Evolutionary conservation across 2,329 filamentous ascomycete species (phyloP).

Genomic region (Plenodomus biglobosus): DNA sequence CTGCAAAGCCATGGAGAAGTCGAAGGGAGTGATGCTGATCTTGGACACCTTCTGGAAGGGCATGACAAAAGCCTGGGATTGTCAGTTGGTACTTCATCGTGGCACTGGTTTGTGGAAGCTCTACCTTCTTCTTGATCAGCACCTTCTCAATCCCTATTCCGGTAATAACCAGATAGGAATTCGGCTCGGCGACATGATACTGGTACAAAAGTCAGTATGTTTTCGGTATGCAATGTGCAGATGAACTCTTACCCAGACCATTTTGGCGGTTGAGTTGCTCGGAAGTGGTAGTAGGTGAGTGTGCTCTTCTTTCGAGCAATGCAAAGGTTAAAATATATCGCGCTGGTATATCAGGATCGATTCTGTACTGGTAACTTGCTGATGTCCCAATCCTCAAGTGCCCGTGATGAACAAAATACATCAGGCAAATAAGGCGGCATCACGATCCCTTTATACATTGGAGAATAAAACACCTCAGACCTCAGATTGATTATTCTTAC

Average conservation of each 20-base stretch:
- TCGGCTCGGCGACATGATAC: conserved; percentile 71
- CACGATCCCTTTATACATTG: neutral
- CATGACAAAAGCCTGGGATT: conserved; percentile 36
- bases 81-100: conserved; percentile 49
- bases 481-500: neutral
- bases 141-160: conserved; percentile 74
- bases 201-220: neutral
- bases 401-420: neutral
- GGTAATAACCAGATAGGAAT: conserved; percentile 86
- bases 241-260: neutral
- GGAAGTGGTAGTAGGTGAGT: neutral
- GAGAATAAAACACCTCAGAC: neutral
- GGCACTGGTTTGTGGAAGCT: neutral
- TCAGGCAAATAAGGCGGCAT: neutral
- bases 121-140: conserved; percentile 73
- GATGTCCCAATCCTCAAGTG: neutral
- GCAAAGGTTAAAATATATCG: neutral
- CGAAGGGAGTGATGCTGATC: conserved; percentile 69
- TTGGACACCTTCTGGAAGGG: conserved; percentile 46
- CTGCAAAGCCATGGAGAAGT: conserved; percentile 79
- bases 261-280: neutral
- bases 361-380: neutral
- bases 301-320: neutral
- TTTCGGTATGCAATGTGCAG: neutral
- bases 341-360: neutral